Evolutionary conservation across 129 eudicot species (phyloP), one percentile per base, ranked within the genome.

Genomic region (Smallanthus sonchifolius): DNA sequence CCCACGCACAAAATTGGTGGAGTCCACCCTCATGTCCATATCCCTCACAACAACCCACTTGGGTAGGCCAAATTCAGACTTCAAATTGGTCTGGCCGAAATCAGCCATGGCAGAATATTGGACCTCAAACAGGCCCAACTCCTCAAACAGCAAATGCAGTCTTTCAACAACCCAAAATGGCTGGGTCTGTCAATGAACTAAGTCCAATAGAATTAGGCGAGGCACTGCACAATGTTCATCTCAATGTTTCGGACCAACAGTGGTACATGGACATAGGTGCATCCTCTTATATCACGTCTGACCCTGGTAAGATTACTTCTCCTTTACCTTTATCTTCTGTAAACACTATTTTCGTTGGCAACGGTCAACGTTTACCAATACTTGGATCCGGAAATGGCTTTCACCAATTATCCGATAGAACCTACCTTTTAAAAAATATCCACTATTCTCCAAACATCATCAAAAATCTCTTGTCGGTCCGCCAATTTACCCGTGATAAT

Each of bases 181-280:
- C 4, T 28, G 38, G 38, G 6, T 34, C 36, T 2, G 38, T 60
- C 9, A 60, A 60, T 34, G 66, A 38, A 24, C 10, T 24, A 9
- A 17, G 66, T 34, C 66, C 66, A 34, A 14, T 38, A 8, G 66
- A 60, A 10, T 28, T 60, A 2, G 66, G 38, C 2, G 38, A 60
- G 5, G 66, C 66, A 3, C 38, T 60, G 6, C 37, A 28, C 3
- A 4, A 60, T 17, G 66, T 60, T 34, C 66, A 60, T 28, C 66
- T 60, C 10, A 34, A 17, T 28, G 36, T 60, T 34, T 38, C 66
- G 4, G 66, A 60, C 13, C 66, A 28, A 8, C 8, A 17, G 11
- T 60, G 66, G 66, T 60, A 60, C 66, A 60, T 60, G 66, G 66
- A 60, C 42, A 20, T n/a, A n/a, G n/a, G n/a, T n/a, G n/a, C n/a